Conservation (phyloP, 331 rosid species). For the Quercus lobata region DNA sequence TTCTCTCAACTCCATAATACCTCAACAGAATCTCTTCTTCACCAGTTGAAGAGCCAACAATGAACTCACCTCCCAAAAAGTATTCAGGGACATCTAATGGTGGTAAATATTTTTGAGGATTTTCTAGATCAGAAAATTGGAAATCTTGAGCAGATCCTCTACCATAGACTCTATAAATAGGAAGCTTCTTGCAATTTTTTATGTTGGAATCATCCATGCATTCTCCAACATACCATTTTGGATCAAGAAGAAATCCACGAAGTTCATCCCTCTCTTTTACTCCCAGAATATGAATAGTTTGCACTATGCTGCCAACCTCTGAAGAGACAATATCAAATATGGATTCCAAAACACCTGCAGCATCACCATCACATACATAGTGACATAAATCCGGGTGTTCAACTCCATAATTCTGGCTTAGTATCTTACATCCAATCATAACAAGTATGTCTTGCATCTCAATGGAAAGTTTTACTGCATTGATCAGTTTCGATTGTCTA, state of each 20-base stretch:
- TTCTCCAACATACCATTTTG: conserved; percentile 83
- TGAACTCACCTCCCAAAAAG: conserved; percentile 75
- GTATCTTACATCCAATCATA: conserved; percentile 78
- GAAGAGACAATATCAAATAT: conserved; percentile 50
- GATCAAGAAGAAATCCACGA: conserved; percentile 78
- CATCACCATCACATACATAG: conserved; percentile 67
- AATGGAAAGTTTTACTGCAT: conserved; percentile 57
- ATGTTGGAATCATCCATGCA: conserved; percentile 51
- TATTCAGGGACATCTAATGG: conserved; percentile 72
- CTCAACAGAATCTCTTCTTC: conserved; percentile 77
- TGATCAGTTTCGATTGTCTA: conserved; percentile 64
- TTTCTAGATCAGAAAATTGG: conserved; percentile 74
- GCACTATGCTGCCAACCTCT: conserved; percentile 31
- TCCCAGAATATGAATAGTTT: conserved; percentile 50
- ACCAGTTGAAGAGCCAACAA: conserved; percentile 50
- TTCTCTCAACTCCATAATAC: conserved; percentile 74
- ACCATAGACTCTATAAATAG: conserved; percentile 67
- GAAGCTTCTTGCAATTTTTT: conserved; percentile 66
- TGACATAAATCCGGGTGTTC: conserved; percentile 65
- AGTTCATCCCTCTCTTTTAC: conserved; percentile 73
- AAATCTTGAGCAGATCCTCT: conserved; percentile 47
- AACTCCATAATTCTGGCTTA: conserved; percentile 54
- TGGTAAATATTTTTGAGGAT: conserved; percentile 75
- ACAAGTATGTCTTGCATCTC: conserved; percentile 52
- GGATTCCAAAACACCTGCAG: conserved; percentile 68